Evolutionary conservation across 2,329 filamentous ascomycete species (phyloP).

Genomic region (Penicillium sp.): DNA sequence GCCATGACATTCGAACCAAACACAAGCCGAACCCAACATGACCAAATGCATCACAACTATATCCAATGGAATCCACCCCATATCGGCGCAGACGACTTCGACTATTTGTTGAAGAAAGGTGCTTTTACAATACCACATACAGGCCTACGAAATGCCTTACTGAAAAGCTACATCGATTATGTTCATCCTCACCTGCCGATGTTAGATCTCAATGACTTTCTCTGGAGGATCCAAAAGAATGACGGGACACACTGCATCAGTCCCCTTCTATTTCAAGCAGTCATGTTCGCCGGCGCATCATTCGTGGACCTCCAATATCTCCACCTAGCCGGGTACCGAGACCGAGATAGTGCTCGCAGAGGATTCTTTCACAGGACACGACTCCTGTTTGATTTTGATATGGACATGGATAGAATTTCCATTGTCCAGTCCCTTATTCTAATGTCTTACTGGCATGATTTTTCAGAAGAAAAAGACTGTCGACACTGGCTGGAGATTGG

Average conservation of each 20-base stretch:
- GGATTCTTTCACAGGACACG: neutral
- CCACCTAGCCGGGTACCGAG: neutral
- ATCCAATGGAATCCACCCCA: neutral
- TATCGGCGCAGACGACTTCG: neutral
- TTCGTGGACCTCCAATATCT: neutral
- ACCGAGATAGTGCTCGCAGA: neutral
- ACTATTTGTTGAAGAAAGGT: neutral
- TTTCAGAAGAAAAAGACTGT: neutral
- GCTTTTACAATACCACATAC: neutral
- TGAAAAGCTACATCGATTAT: neutral
- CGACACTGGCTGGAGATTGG: neutral
- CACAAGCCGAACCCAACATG: neutral
- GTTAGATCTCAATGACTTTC: neutral
- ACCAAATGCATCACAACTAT: neutral
- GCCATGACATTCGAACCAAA: neutral
- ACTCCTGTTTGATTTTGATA: neutral
- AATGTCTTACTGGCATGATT: neutral
- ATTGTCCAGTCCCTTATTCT: neutral
- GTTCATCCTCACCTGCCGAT: neutral
- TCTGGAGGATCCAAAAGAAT: neutral
- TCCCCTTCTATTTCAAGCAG: neutral
- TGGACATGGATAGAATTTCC: neutral
- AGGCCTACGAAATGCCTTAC: neutral
- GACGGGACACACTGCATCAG: neutral
- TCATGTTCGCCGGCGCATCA: neutral